These are phyloP conservation scores for Rubia yunnanensis DNA, from an alignment of 257 asterid species.

Conservation along the genomic window DNA sequence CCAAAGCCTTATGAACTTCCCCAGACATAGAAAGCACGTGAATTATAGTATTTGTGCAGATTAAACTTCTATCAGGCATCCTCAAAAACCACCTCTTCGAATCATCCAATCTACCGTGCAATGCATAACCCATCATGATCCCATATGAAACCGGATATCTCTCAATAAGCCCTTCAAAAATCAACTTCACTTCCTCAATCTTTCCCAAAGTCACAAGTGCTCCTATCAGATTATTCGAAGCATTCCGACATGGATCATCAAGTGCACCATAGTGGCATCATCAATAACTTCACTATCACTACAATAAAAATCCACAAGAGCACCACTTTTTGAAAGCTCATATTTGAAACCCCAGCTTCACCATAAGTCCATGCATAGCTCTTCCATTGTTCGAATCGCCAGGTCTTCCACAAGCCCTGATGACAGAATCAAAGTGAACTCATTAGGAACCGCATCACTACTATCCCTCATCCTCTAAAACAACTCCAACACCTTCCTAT, in stretches of 20 bases:
- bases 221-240: constrained; percentile 39
- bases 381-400: constrained; percentile 36
- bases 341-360: constrained; percentile 48
- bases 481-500: constrained; percentile 49
- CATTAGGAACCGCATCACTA: constrained; percentile 54
- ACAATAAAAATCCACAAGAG: constrained; percentile 49
- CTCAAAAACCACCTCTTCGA: constrained; percentile 39
- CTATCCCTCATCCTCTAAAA: constrained; percentile 44
- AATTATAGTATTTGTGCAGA: constrained; percentile 65
- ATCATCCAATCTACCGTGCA: constrained; percentile 41
- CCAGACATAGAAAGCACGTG: constrained; percentile 42
- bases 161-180: constrained; percentile 38
- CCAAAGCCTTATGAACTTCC: constrained; percentile 45
- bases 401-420: constrained; percentile 56
- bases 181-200: constrained; percentile 45
- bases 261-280: constrained; percentile 41
- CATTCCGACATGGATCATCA: constrained; percentile 24
- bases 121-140: constrained; percentile 68
- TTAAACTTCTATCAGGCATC: constrained; percentile 36
- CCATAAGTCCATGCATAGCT: constrained; percentile 48
- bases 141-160: constrained; percentile 41
- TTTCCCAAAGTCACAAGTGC: constrained; percentile 40
- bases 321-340: constrained; percentile 38
- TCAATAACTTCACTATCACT: constrained; percentile 29
- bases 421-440: constrained; percentile 55